Evolutionary conservation across 495 filamentous ascomycete species (phyloP).

Genomic region (Tetracladium marchalianum): DNA sequence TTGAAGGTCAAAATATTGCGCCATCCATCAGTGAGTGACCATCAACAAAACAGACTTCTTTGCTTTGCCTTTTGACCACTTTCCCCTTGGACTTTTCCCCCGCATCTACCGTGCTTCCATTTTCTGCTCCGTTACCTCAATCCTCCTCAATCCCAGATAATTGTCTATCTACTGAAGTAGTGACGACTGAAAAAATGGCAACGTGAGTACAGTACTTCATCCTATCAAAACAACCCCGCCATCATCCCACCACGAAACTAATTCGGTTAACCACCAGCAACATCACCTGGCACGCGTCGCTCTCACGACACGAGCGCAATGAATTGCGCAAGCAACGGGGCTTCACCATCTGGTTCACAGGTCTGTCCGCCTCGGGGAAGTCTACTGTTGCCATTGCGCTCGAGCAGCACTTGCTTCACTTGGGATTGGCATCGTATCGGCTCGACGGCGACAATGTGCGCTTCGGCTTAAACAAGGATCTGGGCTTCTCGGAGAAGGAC

Average conservation of each 20-base stretch:
- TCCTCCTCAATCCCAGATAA: not conserved
- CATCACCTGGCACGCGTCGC: slow-evolving; percentile 94
- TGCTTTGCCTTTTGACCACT: no score
- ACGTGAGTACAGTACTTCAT: slow-evolving; percentile 19
- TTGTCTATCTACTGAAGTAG: not conserved
- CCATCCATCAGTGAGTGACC: no score
- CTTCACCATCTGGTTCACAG: slow-evolving; percentile 96
- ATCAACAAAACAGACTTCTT: no score
- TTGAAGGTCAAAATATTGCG: no score
- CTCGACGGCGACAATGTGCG: slow-evolving; percentile 98
- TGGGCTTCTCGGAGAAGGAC: slow-evolving; percentile 88
- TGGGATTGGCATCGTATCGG: slow-evolving; percentile 74
- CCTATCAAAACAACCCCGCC: slow-evolving; percentile 13
- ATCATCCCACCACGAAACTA: slow-evolving; percentile 6
- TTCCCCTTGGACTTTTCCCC: no score
- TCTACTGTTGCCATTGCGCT: slow-evolving; percentile 92
- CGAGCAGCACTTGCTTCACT: slow-evolving; percentile 87
- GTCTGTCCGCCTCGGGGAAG: slow-evolving; percentile 90
- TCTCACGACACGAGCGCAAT: slow-evolving; percentile 79
- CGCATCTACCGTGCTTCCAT: not conserved
- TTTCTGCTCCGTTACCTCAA: not conserved
- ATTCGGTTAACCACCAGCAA: slow-evolving; percentile 50
- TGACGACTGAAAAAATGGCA: slow-evolving; percentile 18
- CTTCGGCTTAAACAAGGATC: slow-evolving; percentile 94
- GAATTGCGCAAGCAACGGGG: slow-evolving; percentile 71